Evolutionary conservation across 345 rosid species (phyloP).

Genomic region (Eucalyptus marginata): DNA sequence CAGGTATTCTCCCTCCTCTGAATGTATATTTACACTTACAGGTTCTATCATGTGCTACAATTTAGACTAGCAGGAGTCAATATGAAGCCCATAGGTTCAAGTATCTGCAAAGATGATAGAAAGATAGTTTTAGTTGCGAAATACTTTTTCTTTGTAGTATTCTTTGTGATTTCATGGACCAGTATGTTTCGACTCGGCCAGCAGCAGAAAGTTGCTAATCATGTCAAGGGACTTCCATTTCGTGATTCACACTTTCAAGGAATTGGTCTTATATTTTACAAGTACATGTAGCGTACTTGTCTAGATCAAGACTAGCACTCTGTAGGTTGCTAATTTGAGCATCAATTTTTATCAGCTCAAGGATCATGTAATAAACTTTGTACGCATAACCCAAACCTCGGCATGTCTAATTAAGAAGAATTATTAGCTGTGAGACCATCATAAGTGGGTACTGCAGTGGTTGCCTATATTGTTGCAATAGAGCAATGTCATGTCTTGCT

Average conservation of each 20-base stretch:
- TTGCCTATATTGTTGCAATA: neutral
- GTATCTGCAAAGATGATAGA: neutral
- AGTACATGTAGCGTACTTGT: neutral
- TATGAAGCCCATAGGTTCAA: neutral
- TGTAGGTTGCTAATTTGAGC: neutral
- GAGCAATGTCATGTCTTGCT: neutral
- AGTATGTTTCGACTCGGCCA: neutral
- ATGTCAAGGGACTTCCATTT: neutral
- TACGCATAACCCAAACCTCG: neutral
- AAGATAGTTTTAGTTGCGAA: neutral
- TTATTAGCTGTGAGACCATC: neutral
- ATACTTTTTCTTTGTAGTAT: neutral
- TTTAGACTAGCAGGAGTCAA: neutral
- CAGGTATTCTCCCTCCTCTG: conserved; percentile 39
- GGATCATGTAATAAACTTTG: neutral
- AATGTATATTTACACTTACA: neutral
- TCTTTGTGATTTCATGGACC: neutral
- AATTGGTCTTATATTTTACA: neutral
- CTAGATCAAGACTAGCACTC: neutral
- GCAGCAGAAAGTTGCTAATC: neutral
- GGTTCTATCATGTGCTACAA: neutral
- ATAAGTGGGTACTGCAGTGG: neutral
- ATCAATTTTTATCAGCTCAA: neutral
- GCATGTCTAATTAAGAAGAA: neutral
- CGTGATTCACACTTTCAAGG: neutral